These are phyloP conservation scores for Phalaenopsis hybrid DNA, from an alignment of 116 monocot species.

Conservation along the genomic window DNA sequence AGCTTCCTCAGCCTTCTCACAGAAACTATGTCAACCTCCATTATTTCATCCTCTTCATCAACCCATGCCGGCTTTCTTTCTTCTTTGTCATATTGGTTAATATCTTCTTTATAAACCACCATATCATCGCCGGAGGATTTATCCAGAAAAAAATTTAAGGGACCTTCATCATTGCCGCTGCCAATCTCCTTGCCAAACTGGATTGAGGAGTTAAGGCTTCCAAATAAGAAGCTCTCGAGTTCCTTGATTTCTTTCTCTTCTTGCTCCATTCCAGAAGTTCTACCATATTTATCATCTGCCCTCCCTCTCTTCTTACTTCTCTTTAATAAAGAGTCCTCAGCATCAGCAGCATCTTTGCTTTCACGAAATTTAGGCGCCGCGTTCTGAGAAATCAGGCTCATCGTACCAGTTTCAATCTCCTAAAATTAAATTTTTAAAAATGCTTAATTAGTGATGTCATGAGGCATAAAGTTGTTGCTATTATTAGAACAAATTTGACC, in stretches of 20 bases:
- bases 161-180: not conserved
- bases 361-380: not conserved
- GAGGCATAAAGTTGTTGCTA: too few relatives aligned
- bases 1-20: slow-evolving; percentile 63
- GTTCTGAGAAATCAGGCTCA: slow-evolving; percentile 44
- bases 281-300: slow-evolving; percentile 1
- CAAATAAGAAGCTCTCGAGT: slow-evolving; percentile 59
- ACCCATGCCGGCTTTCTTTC: slow-evolving; percentile 59
- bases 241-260: slow-evolving; percentile 59
- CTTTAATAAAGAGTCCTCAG: not conserved
- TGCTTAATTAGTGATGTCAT: too few relatives aligned
- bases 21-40: slow-evolving; percentile 42
- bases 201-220: slow-evolving; percentile 32
- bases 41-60: slow-evolving; percentile 60
- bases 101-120: slow-evolving; percentile 33
- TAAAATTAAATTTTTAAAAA: not conserved
- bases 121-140: slow-evolving; percentile 30
- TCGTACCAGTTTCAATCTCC: not conserved
- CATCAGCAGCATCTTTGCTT: not conserved
- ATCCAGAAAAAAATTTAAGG: slow-evolving; percentile 29
- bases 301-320: slow-evolving; percentile 25
- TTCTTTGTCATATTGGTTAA: not conserved
- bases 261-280: slow-evolving; percentile 6
- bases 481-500: too few relatives aligned
- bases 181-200: slow-evolving; percentile 54